Evolutionary conservation across 2,329 filamentous ascomycete genomes (phyloP), one percentile per base, ranked within the genome.

Genomic region (Ophiostoma australiae): DNA sequence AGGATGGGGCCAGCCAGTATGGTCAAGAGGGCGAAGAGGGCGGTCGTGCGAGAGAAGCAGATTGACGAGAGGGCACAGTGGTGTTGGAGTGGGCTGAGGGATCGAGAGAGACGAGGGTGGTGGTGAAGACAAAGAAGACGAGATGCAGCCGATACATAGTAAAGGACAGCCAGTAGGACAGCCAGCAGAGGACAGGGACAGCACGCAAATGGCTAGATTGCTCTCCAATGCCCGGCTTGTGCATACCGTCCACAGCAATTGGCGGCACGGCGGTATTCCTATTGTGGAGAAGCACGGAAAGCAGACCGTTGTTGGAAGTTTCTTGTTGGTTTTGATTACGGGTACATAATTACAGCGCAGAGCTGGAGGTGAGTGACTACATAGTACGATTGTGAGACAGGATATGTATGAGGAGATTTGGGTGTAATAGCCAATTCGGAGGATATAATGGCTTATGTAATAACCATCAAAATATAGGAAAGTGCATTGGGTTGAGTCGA

Each of bases 231-330:
- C 23, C 23, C n/a, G 11, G 10, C n/a, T 58, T 58, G 52, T 58
- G 11, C 52, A 48, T 6, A 8, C 44, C 17, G 17, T n/a, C n/a
- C 52, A n/a, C 11, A 23, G 52, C 4, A 1, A 58, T 27, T 13
- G 52, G 52, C 52, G 52, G 52, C 52, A 58, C 52, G 52, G 52
- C 52, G 52, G n/a, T 58, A 58, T 58, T 58, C 52, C 52, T 58
- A 31, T 58, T 58, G 23, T 58, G 52, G 23, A 58, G 52, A 58
- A 58, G n/a, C 10, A 11, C 52, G 23, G 52, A 13, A 58, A 27
- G 52, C 52, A 31, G 52, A 7, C 7, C 20, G 44, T 17, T 48
- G 44, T 48, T 48, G 44, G 39, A 20, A 20, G 44, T 48, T n/a
- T 7, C 41, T 48, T 15, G 5, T 17, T 48, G 17, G 44, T 17